phyloP scores from a whole-genome alignment of 257 asterid species.

The Solanum sparsipilum region DNA sequence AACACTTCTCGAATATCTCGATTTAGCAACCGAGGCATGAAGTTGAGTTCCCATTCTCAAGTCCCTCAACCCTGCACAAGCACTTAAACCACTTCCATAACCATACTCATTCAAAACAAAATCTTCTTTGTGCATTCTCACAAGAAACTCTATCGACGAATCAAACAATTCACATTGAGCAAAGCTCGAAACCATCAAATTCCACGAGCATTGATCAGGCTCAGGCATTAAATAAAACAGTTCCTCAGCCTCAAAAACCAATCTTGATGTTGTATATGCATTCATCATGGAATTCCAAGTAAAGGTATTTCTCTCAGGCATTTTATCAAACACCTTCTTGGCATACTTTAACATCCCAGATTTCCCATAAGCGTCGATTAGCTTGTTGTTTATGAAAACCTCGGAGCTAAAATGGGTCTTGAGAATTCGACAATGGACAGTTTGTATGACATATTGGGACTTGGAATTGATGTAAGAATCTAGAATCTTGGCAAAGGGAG shows the following conservation, averaged over 20 bases:
- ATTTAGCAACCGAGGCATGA: not conserved
- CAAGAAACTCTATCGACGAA: not conserved
- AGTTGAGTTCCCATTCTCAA: constrained; percentile 1
- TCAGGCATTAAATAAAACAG: not conserved
- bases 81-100: constrained; percentile 5
- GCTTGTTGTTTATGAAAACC: constrained; percentile 3
- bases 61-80: constrained; percentile 6
- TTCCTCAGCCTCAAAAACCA: not conserved
- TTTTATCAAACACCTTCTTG: not conserved
- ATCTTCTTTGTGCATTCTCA: constrained; percentile 3
- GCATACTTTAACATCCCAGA: not conserved
- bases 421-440: not conserved
- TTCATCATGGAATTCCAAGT: constrained; percentile 7
- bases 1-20: not conserved
- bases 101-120: constrained; percentile 4
- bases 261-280: not conserved
- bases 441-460: not conserved
- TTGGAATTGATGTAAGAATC: not conserved
- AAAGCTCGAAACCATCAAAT: constrained; percentile 7
- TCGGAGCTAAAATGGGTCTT: not conserved
- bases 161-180: constrained; percentile 7
- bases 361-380: not conserved
- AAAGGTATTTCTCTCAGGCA: not conserved
- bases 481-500: not conserved
- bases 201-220: constrained; percentile 7